These are phyloP conservation scores for Trichoderma endophyticum DNA, from an alignment of 2,329 filamentous ascomycete genomes.

Conservation along the genomic window DNA sequence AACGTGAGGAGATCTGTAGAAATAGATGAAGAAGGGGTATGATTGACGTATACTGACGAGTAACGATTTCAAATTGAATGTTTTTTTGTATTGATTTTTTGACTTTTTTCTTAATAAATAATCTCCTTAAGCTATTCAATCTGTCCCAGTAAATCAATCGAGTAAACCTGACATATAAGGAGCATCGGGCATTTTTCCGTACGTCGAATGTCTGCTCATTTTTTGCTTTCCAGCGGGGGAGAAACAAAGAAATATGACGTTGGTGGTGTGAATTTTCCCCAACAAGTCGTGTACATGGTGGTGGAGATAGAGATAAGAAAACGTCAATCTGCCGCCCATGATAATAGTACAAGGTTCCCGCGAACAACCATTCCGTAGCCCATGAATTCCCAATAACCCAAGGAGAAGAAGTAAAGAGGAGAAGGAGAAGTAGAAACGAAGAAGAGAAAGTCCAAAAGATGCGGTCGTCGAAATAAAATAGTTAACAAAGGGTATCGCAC, in stretches of 20 bases:
- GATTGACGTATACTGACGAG: not conserved
- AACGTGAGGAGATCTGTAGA: not conserved
- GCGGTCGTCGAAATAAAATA: not conserved
- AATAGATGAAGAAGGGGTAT: not conserved
- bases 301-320: not conserved
- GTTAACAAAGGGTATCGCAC: slow-evolving; percentile 11
- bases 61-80: not conserved
- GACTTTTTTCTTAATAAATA: not conserved
- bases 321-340: not conserved
- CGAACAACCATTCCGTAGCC: not conserved
- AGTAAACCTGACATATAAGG: not conserved
- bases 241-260: not conserved
- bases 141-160: not conserved
- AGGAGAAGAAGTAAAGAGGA: not conserved
- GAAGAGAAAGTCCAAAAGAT: not conserved
- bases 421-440: not conserved
- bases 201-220: not conserved
- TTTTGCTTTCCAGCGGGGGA: not conserved
- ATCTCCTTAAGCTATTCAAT: not conserved
- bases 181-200: not conserved
- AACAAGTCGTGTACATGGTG: not conserved
- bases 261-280: not conserved
- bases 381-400: not conserved
- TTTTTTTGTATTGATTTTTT: not conserved
- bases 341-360: not conserved